Base-by-base conservation (phyloP, 148 eudicot species). In the Vaccinium darrowii region DNA sequence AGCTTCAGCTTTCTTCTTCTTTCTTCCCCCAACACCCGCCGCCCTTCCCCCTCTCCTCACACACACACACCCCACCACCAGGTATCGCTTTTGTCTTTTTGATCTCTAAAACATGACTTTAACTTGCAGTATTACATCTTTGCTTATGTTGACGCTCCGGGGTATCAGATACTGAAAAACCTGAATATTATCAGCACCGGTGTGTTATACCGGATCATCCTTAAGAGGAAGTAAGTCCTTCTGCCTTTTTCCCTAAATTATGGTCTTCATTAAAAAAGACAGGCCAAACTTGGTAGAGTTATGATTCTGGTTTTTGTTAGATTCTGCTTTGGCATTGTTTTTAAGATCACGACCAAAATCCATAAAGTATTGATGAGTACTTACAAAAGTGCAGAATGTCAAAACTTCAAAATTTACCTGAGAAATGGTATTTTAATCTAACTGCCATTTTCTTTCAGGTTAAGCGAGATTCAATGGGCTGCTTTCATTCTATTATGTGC, bases 101-200 rank as follows among this genome's bases (percentile, higher is more conserved):
- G 67, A 82, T 86, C 43, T 62, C 82, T 89, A 80, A 84, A 65
- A 25, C 19, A 82, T 84, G 51, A 51, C 25, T 87, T 49, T 76
- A 63, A 54, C 47, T 88, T 84, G 90, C 98, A 97, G 99, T 97
- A 97, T 89, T 97, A 97, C 89, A 97, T 97, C 84, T 97, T 97
- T 89, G 98, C 98, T 63, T 97, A 97, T 82, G 98, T 97, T 85
- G 99, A 97, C 92, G 99, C 99, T 86, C 99, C 99, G 25, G 99
- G 99, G 65, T 97, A 97, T 92, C 99, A 97, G 84, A 95, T 97
- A 89, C 83, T 97, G 90, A 97, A 97, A 93, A 97, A 97, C 86
- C 84, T 97, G 52, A 97, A 97, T 83, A 97, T 97, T 78, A 94
- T 97, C 85, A 97, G 98, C 86, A 97, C 99, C 9, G 99, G 99